phyloP scores from a whole-genome alignment of 2,329 filamentous ascomycete genomes.

The Penicillium sp. region DNA sequence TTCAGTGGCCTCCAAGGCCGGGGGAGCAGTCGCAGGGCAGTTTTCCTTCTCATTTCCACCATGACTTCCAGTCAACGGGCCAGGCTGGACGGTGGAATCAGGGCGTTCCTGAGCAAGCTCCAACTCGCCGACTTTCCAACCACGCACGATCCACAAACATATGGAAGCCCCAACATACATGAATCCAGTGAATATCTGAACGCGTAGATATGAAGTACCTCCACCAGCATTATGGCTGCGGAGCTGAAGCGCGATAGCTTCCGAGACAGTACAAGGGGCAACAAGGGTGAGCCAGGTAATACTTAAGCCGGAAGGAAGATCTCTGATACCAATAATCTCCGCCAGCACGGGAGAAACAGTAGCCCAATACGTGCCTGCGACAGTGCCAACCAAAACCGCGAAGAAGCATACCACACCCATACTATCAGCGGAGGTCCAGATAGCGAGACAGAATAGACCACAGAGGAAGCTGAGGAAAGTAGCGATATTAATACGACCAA shows the following conservation, averaged over 20 bases:
- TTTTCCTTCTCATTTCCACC: constrained; percentile 12
- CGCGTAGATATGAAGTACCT: constrained; percentile 36
- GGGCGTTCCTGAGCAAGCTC: constrained; percentile 12
- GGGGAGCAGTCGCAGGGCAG: neutral
- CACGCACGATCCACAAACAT: constrained; percentile 44
- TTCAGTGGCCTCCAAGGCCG: neutral
- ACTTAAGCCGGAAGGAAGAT: constrained; percentile 56
- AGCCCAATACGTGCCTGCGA: constrained; percentile 60
- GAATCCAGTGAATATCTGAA: constrained; percentile 57
- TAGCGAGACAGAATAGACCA: constrained; percentile 57
- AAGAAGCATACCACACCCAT: constrained; percentile 61
- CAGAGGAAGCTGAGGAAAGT: constrained; percentile 53
- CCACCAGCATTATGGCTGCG: constrained; percentile 36
- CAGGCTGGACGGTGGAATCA: constrained; percentile 8
- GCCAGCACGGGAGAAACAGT: constrained; percentile 58
- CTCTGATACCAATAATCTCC: constrained; percentile 59
- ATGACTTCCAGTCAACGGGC: constrained; percentile 14
- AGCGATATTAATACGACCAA: constrained; percentile 64
- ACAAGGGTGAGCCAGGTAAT: constrained; percentile 60
- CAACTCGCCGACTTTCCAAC: constrained; percentile 41
- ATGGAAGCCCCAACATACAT: constrained; percentile 58
- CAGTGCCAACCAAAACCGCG: constrained; percentile 55
- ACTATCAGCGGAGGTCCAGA: constrained; percentile 59
- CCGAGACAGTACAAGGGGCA: constrained; percentile 47
- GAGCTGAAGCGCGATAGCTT: constrained; percentile 60